Conservation (phyloP, 108 stramenopile species). For the Craspedostauros australis region DNA sequence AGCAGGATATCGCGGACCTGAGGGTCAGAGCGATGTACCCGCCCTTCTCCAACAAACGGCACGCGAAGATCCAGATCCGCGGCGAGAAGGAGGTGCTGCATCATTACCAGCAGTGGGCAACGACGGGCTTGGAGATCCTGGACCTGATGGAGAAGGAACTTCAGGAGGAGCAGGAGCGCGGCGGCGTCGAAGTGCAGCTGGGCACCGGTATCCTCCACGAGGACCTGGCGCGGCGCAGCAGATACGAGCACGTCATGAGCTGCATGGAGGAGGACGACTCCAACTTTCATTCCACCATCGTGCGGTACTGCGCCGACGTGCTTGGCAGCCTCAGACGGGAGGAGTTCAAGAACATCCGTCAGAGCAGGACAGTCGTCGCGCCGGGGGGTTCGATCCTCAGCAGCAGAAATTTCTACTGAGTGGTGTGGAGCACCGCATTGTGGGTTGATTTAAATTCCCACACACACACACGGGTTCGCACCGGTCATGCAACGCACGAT, state of each 20-base stretch:
- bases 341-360: constrained; percentile 56
- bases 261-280: constrained; percentile 73
- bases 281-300: constrained; percentile 59
- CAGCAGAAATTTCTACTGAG: too few species aligned
- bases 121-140: constrained; percentile 66
- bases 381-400: background rate
- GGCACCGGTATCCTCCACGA: constrained; percentile 12
- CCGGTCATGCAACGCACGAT: too few species aligned
- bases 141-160: constrained; percentile 69
- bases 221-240: constrained; percentile 18
- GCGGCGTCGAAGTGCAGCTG: constrained; percentile 33
- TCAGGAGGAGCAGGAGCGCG: constrained; percentile 41
- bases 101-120: constrained; percentile 73
- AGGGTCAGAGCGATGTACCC: constrained; percentile 51
- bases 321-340: constrained; percentile 75
- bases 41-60: constrained; percentile 75
- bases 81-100: constrained; percentile 89
- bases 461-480: too few species aligned
- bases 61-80: constrained; percentile 85
- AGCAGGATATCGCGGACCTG: constrained; percentile 65
- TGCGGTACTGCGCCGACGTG: constrained; percentile 82
- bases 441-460: too few species aligned
- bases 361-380: too few species aligned
- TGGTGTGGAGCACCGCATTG: too few species aligned
- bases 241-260: constrained; percentile 58